Percentiles rank a stretch among this genome's conserved stretches.
Conservation (phyloP, 2,329 filamentous ascomycete species). For the Ambrosiella xylebori region DNA sequence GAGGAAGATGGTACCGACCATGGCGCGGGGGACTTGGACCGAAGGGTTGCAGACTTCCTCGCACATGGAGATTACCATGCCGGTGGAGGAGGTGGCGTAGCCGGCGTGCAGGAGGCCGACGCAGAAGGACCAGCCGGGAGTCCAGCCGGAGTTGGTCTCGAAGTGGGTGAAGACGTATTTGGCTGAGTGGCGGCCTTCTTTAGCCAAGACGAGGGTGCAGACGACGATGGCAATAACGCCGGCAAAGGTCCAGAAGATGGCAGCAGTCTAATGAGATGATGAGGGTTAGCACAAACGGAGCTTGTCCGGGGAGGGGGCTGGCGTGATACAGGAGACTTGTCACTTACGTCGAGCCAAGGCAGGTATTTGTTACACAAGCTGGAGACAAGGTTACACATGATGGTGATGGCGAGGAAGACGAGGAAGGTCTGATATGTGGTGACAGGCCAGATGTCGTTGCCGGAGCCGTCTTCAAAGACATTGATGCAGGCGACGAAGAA, state of each 20-base stretch:
- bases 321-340: not conserved
- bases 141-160: conserved; percentile 51
- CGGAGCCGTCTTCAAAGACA: conserved; percentile 31
- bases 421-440: conserved; percentile 50
- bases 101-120: conserved; percentile 56
- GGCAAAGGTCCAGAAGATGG: conserved; percentile 59
- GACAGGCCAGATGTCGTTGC: conserved; percentile 27
- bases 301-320: not conserved
- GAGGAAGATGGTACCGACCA: conserved; percentile 49
- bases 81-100: conserved; percentile 58
- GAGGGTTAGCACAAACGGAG: not conserved
- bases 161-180: conserved; percentile 52
- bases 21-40: conserved; percentile 53
- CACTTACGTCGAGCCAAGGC: conserved; percentile 49
- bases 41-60: conserved; percentile 52
- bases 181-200: conserved; percentile 46
- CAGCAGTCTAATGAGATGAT: conserved; percentile 37
- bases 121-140: conserved; percentile 53
- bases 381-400: conserved; percentile 48
- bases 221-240: conserved; percentile 49
- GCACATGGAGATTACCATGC: conserved; percentile 69
- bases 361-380: conserved; percentile 50
- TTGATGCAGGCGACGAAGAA: conserved; percentile 39
- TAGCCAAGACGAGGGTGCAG: conserved; percentile 46
- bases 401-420: conserved; percentile 51